phyloP scores from a whole-genome alignment of 805 yeast genomes.

The Candida sithepensis region DNA sequence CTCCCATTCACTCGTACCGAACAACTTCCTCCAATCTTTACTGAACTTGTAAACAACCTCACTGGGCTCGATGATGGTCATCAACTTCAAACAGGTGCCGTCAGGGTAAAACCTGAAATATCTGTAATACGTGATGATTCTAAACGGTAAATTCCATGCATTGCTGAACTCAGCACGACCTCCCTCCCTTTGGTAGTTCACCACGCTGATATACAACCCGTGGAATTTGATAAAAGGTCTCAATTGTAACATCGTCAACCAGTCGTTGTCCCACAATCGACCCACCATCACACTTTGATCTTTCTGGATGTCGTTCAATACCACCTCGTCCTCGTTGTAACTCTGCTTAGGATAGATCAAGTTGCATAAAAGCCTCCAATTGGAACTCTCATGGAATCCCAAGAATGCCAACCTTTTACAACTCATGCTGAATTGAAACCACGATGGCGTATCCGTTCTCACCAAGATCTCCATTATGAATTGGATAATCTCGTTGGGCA shows the following conservation, averaged over 20 bases:
- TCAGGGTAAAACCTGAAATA: slow-evolving; percentile 77
- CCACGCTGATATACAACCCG: slow-evolving; percentile 83
- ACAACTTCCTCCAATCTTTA: slow-evolving; percentile 25
- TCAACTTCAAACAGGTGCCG: slow-evolving; percentile 68
- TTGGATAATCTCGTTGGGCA: slow-evolving; percentile 59
- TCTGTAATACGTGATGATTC: slow-evolving; percentile 84
- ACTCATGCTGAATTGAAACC: slow-evolving; percentile 58
- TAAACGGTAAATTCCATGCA: slow-evolving; percentile 71
- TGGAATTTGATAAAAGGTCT: slow-evolving; percentile 77
- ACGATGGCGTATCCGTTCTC: slow-evolving; percentile 50
- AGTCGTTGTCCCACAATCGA: slow-evolving; percentile 38
- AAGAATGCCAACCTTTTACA: slow-evolving; percentile 55
- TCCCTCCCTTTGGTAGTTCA: slow-evolving; percentile 83
- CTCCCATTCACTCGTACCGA: slow-evolving; percentile 26
- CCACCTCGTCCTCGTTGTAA: slow-evolving; percentile 43
- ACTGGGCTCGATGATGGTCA: slow-evolving; percentile 70
- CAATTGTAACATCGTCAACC: slow-evolving; percentile 50
- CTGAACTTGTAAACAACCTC: slow-evolving; percentile 56
- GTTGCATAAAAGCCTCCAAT: slow-evolving; percentile 50
- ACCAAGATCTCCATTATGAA: slow-evolving; percentile 48
- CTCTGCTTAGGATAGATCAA: slow-evolving; percentile 51
- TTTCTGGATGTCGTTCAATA: slow-evolving; percentile 33
- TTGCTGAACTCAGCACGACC: slow-evolving; percentile 61
- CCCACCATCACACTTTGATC: slow-evolving; percentile 35
- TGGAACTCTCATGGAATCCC: slow-evolving; percentile 48